A percentile compares a stretch with the other conserved stretches of the same genome.
Conservation (phyloP, 108 stramenopile species). For the Epipyxis sp. region DNA sequence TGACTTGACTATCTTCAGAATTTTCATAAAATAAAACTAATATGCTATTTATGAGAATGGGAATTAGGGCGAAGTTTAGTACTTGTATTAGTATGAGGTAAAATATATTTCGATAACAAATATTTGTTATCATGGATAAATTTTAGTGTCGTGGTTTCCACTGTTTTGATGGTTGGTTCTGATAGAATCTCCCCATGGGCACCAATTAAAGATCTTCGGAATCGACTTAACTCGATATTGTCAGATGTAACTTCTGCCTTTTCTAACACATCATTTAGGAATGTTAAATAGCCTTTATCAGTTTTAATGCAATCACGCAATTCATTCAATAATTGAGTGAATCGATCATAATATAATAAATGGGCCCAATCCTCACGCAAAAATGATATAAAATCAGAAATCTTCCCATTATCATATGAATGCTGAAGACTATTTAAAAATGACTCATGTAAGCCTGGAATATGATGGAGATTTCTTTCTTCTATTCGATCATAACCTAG, state of each 20-base stretch:
- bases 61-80: neutral
- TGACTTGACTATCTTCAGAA: neutral
- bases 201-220: neutral
- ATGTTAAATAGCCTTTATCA: constrained; percentile 8
- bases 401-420: neutral
- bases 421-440: neutral
- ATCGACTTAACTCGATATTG: neutral
- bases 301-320: neutral
- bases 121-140: neutral
- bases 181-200: neutral
- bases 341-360: neutral
- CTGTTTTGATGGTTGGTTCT: neutral
- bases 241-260: neutral
- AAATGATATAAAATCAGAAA: constrained; percentile 4
- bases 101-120: neutral
- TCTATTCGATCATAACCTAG: neutral
- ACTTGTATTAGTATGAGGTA: neutral
- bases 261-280: constrained; percentile 1
- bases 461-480: neutral
- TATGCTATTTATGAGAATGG: neutral
- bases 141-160: neutral
- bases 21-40: neutral
- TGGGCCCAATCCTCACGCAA: constrained; percentile 7
- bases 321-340: neutral
- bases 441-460: constrained; percentile 18